phyloP scores from a whole-genome alignment of 768 basidiomycete species.

The Leccinum incarnatum region DNA sequence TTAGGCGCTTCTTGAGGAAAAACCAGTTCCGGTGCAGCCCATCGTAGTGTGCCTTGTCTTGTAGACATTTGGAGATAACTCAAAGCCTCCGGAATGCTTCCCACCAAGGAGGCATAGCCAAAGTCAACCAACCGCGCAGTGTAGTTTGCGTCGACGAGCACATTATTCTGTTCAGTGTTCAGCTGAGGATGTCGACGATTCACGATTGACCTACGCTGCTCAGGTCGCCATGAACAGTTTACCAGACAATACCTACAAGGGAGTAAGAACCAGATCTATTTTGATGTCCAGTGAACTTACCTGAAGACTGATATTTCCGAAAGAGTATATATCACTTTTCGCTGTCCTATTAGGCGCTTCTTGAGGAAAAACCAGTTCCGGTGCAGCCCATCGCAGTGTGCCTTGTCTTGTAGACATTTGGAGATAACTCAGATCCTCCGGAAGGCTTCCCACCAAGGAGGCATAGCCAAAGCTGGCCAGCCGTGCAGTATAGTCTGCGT shows the following conservation, averaged over 20 bases:
- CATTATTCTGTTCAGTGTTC: not conserved
- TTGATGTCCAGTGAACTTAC: not conserved
- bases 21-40: not conserved
- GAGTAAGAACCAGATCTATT: not conserved
- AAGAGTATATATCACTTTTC: not conserved
- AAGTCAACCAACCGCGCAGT: not conserved
- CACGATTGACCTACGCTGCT: not conserved
- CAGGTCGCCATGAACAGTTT: not conserved
- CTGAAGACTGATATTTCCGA: not conserved
- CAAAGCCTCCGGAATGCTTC: not conserved
- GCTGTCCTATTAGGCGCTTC: not conserved
- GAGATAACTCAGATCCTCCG: not conserved
- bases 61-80: not conserved
- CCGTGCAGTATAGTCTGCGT: not conserved
- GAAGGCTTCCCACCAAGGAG: not conserved
- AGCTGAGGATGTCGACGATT: not conserved
- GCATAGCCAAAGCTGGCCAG: not conserved
- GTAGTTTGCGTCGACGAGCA: not conserved
- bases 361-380: not conserved
- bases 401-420: not conserved
- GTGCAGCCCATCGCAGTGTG: not conserved
- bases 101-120: not conserved
- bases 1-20: not conserved
- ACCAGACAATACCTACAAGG: not conserved
- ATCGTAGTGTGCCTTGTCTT: not conserved